Evolutionary conservation across 78 protist genomes (phyloP).

Genomic region (Isochrysis galbana): DNA sequence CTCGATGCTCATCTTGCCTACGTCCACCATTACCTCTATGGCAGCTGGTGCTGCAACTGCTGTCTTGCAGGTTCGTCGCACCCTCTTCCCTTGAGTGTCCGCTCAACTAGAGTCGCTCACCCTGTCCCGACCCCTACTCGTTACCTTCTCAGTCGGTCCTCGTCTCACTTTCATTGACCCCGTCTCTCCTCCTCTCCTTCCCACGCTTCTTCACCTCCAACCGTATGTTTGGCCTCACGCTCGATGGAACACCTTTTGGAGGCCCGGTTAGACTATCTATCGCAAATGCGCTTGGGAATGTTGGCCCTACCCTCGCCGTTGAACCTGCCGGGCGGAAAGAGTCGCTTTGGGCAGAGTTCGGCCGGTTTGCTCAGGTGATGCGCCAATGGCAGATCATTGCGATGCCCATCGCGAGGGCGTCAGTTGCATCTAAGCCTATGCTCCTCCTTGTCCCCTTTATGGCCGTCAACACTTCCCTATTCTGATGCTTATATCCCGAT

Average conservation of each 20-base stretch:
- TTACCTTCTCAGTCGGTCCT: neutral
- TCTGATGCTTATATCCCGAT: too few species aligned
- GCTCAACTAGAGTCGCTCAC: too few species aligned
- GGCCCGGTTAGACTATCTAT: too few species aligned
- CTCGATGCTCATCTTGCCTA: neutral
- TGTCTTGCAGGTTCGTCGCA: too few species aligned
- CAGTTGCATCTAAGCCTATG: too few species aligned
- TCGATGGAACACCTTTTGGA: neutral
- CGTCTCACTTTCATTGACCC: conserved; percentile 53
- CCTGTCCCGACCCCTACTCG: too few species aligned
- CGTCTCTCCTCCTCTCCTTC: conserved; percentile 53
- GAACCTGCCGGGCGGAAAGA: neutral
- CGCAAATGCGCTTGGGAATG: too few species aligned
- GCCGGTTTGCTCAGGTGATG: neutral
- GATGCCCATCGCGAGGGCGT: too few species aligned
- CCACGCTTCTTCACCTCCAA: conserved; percentile 48
- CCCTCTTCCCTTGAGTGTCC: too few species aligned
- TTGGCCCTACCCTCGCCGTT: neutral
- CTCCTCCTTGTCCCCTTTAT: too few species aligned
- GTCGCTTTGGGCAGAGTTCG: neutral
- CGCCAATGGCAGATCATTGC: too few species aligned
- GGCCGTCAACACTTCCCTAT: too few species aligned
- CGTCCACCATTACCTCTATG: neutral
- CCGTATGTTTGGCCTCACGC: neutral
- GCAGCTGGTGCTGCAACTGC: neutral